Base-by-base conservation (phyloP, 768 basidiomycete genomes). In the Pleurotus giganteus region DNA sequence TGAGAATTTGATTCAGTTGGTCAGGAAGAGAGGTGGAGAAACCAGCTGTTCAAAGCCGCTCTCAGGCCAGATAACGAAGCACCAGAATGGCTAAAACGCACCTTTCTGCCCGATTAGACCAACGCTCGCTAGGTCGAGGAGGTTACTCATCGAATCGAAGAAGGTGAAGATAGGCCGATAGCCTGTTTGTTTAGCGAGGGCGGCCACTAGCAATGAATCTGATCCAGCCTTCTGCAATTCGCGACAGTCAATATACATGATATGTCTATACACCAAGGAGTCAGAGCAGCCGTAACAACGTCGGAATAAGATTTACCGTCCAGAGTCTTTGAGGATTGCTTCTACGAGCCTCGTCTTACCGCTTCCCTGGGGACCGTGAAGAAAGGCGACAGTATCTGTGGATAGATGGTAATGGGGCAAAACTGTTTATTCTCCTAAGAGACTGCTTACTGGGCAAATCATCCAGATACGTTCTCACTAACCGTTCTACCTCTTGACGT, bases 91-190 rank as follows among this genome's bases (percentile, higher is more conserved):
- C 5, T 47, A 32, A 24, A 47, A 46, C 69, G 4, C 52, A 88
- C 91, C 83, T 74, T 98, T 98, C 65, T 97, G 93, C 2, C 97
- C 97, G 61, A 97, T 97, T n/a, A 98, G 64, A 1, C 95, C 95
- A 39, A 94, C 82, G 56, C 86, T 88, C 1, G 92, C 94, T n/a
- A 98, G 78, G 66, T 98, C 96, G 57, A 98, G 83, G 54, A 98
- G 71, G 58, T 82, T 88, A 62, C 82, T 89, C 65, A 92, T 70
- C 0, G 89, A 92, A 62, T 87, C 85, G 46, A 92, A 72, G 71
- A 94, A 89, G 4, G 86, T 86, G 70, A 97, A 95, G 4, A 92
- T 79, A 4, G 94, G 95, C 78, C 85, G 88, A 65, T 92, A 93
- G 31, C 96, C 94, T 0, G 89, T 92, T 63, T 97, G 91, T 4